Percentiles rank a stretch among this genome's conserved stretches.
Conservation (phyloP, 2,329 filamentous ascomycete genomes). For the Remersonia thermophila region DNA sequence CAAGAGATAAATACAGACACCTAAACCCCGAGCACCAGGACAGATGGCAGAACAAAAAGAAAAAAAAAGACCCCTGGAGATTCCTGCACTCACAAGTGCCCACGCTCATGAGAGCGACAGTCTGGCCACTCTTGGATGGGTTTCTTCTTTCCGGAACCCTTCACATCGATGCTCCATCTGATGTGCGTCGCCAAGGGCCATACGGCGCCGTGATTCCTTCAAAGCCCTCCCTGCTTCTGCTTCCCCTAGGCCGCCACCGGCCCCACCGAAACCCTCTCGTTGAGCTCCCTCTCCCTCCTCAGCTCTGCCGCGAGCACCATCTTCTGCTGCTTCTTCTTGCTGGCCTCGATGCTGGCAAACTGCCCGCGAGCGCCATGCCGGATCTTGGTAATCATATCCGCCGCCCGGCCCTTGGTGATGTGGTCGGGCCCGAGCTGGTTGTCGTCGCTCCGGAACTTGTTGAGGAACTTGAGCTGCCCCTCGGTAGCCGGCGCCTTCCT, state of each 20-base stretch:
- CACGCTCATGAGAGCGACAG: too few relatives aligned
- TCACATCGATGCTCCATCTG: too few relatives aligned
- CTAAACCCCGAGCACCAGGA: too few relatives aligned
- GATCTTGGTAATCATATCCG: constrained; percentile 86
- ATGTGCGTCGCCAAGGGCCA: too few relatives aligned
- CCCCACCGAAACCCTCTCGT: constrained; percentile 45
- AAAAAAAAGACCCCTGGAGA: too few relatives aligned
- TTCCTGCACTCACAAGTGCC: too few relatives aligned
- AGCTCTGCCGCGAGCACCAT: constrained; percentile 26
- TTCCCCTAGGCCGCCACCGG: constrained; percentile 28
- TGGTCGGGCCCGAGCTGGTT: constrained; percentile 41
- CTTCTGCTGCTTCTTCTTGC: constrained; percentile 37
- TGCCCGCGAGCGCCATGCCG: constrained; percentile 65
- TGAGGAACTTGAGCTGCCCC: constrained; percentile 56
- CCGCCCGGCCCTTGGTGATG: constrained; percentile 67
- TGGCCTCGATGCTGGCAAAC: constrained; percentile 41
- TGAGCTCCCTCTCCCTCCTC: constrained; percentile 26
- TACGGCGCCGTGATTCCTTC: too few relatives aligned
- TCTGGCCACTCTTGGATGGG: too few relatives aligned
- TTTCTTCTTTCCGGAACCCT: too few relatives aligned
- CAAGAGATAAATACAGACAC: too few relatives aligned
- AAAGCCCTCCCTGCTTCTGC: too few relatives aligned
- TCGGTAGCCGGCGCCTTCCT: constrained; percentile 51
- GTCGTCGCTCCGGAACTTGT: constrained; percentile 46
- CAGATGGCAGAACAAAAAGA: too few relatives aligned